phyloP scores from a whole-genome alignment of 805 yeast species.

The Metschnikowia bowlesiae region DNA sequence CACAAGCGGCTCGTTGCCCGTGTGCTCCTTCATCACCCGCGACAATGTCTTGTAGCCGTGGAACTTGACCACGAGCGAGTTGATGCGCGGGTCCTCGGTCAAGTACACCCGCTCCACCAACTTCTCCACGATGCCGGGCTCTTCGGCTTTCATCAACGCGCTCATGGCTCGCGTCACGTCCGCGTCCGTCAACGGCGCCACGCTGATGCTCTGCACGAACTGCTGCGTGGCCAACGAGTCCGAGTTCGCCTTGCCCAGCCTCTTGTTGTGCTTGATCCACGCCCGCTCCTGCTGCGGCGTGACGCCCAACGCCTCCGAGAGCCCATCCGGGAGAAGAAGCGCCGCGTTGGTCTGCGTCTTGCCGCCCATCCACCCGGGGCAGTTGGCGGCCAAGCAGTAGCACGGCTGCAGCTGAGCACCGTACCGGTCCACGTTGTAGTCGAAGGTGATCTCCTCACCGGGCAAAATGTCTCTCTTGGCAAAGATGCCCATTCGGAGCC shows the following conservation, averaged over 20 bases:
- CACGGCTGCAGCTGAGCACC: slow-evolving; percentile 95
- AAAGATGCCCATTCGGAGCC: slow-evolving; percentile 90
- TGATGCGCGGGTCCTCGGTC: slow-evolving; percentile 47
- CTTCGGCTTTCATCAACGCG: slow-evolving; percentile 73
- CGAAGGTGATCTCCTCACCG: slow-evolving; percentile 91
- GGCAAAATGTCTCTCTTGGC: slow-evolving; percentile 64
- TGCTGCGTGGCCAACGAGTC: slow-evolving; percentile 59
- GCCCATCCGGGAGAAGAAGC: slow-evolving; percentile 71
- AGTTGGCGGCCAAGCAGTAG: slow-evolving; percentile 88
- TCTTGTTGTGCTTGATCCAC: slow-evolving; percentile 60
- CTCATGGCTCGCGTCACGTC: slow-evolving; percentile 80
- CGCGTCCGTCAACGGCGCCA: slow-evolving; percentile 44
- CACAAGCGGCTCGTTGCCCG: slow-evolving; percentile 37
- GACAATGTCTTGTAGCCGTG: slow-evolving; percentile 86
- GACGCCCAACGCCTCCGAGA: slow-evolving; percentile 84
- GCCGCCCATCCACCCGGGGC: slow-evolving; percentile 93
- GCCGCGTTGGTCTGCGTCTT: slow-evolving; percentile 95
- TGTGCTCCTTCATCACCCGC: slow-evolving; percentile 45
- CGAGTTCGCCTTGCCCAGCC: slow-evolving; percentile 42
- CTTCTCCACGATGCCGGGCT: slow-evolving; percentile 56
- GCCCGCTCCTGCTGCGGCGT: slow-evolving; percentile 61
- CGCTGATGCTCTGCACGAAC: slow-evolving; percentile 57
- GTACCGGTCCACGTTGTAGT: slow-evolving; percentile 91
- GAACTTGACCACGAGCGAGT: slow-evolving; percentile 60
- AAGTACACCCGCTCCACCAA: slow-evolving; percentile 63